phyloP scores from a whole-genome alignment of 257 asterid genomes.

The Verbena officinalis region DNA sequence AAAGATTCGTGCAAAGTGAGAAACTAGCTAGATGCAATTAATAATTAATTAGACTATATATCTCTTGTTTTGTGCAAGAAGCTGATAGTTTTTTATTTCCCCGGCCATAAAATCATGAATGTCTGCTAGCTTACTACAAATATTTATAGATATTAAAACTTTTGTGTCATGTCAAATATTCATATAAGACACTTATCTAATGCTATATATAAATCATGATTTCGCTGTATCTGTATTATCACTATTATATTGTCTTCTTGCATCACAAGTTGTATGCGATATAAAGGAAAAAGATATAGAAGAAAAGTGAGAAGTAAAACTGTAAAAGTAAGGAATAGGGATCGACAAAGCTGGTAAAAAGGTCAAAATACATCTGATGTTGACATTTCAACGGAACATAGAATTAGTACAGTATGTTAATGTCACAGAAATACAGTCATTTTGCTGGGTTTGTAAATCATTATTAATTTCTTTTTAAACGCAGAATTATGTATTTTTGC shows the following conservation, averaged over 20 bases:
- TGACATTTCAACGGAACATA: neutral
- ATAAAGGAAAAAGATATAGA: no score
- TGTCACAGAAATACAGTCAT: neutral
- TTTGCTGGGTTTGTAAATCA: neutral
- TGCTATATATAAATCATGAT: no score
- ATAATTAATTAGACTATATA: neutral
- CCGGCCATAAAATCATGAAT: conserved; percentile 28
- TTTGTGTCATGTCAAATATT: no score
- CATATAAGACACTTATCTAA: no score
- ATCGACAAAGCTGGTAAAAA: no score
- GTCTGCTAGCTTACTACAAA: conserved; percentile 21
- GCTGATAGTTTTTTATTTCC: neutral
- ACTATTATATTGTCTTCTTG: no score
- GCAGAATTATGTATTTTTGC: no score
- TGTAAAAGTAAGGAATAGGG: no score
- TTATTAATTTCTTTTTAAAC: no score
- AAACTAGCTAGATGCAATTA: conserved; percentile 13
- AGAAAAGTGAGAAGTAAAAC: no score
- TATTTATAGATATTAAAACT: no score
- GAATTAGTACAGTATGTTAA: neutral
- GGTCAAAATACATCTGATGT: neutral
- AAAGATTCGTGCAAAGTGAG: conserved; percentile 38
- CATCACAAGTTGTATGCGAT: neutral
- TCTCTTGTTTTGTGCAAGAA: conserved; percentile 33
- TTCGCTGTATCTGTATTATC: no score